A percentile compares a stretch with the other conserved stretches of the same genome.
These are phyloP conservation scores for Albophoma yamanashiensis DNA, from an alignment of 2,329 filamentous ascomycete genomes.

Conservation along the genomic window DNA sequence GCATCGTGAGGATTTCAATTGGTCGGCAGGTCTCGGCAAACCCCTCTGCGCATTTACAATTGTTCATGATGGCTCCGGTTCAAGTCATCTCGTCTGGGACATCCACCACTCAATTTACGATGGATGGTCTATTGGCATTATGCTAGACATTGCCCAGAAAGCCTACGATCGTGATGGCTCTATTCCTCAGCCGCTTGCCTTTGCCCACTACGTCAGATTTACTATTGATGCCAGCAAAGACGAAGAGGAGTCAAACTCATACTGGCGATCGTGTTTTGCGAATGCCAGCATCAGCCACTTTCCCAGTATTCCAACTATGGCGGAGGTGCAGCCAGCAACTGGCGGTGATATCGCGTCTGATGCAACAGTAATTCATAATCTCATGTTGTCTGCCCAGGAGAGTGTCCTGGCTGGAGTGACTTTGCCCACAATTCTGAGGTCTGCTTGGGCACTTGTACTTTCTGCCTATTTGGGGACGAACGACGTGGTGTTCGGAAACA, in stretches of 20 bases:
- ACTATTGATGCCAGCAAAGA: neutral
- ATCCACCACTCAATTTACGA: constrained; percentile 15
- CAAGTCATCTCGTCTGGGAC: constrained; percentile 8
- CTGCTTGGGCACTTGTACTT: constrained; percentile 16
- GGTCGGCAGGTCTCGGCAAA: neutral
- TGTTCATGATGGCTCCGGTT: neutral
- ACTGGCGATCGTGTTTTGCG: neutral
- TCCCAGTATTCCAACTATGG: neutral
- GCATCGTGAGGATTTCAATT: neutral
- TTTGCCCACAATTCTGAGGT: constrained; percentile 13
- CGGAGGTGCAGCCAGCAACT: neutral
- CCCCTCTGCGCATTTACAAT: neutral
- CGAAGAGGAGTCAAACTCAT: neutral
- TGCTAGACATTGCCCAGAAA: neutral
- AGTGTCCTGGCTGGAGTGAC: neutral
- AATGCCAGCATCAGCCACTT: neutral
- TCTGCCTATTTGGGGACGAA: constrained; percentile 7
- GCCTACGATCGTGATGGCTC: constrained; percentile 2
- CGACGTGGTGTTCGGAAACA: constrained; percentile 15
- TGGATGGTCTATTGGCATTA: constrained; percentile 8
- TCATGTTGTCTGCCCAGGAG: neutral
- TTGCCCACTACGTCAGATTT: constrained; percentile 3
- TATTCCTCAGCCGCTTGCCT: neutral
- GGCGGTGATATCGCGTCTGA: neutral
- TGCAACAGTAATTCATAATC: neutral